Base-by-base conservation (phyloP, 108 stramenopile species). In the Aurantiochytrium sp. region DNA sequence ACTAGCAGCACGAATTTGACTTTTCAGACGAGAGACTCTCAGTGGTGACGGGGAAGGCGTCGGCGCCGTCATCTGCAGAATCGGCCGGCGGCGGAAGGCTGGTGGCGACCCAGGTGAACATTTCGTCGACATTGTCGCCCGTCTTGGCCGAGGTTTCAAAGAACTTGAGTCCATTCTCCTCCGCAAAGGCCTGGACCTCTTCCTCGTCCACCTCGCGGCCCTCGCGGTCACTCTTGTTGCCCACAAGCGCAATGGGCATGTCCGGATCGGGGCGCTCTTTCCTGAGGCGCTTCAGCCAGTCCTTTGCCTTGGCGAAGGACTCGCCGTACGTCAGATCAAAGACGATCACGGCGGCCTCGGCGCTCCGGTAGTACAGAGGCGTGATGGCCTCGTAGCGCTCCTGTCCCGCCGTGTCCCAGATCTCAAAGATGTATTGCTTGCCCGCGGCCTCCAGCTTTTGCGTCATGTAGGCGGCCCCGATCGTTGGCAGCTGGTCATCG, bases 91-190 rank as follows among this genome's bases (percentile, higher is more conserved):
- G 73, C 6, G 73, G 73, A 6, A 81, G 45, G 2, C 30, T 95
- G 4, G 95, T 96, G 53, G 97, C 97, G 68, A 98, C 87, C 24
- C 94, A 93, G 10, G 90, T 93, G 89, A 98, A 98, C 94, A 96
- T 96, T 37, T 90, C 93, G 87, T 96, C 96, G 19, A 99, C 97
- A 92, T 97, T 96, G 24, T 86, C 86, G 54, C 97, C 97, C 10
- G 96, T 98, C 89, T 97, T 93, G 5, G 98, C 98, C 8, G 95
- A 96, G 54, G 96, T 96, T 90, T 99, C 98, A 91, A 97, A 99
- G 92, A 96, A 98, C 42, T 95, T 92, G 24, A 97, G 96, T 55
- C 97, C 97, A 86, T 96, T 97, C 89, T 97, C 96, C 24, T 96
- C 95, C 6, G 97, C 96, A 55, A 98, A 87, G 69, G 89, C 92